Evolutionary conservation across 202 grass and related monocot species (phyloP), one percentile per base, ranked within the genome.

Genomic region (Setaria italica): DNA sequence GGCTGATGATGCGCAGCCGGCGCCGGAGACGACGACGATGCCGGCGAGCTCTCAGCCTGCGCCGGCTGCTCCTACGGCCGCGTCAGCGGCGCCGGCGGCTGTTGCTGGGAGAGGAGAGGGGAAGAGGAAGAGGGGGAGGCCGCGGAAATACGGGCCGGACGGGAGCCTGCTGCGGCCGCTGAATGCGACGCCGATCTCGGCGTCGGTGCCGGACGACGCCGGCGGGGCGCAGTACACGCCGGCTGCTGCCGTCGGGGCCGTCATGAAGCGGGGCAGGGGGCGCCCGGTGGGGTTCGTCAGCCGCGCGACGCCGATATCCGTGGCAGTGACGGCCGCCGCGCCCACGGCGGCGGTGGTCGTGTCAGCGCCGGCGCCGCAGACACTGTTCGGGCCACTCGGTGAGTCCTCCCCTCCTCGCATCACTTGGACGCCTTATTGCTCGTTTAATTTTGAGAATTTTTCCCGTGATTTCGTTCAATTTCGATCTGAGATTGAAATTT

Each of bases 141-240:
- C 93, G 59, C 84, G 93, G 85, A 95, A 95, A 83, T 95, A 95
- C 83, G 83, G 86, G 62, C 85, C 72, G 50, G 93, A 95, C 57
- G 93, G 90, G 30, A 88, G 83, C 80, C 85, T 85, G 63, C 65
- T 87, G 54, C 90, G 87, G 93, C 93, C 93, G 19, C 83, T 95
- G 79, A 87, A 92, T 20, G 93, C 93, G 62, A 92, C 86, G 8
- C 93, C 93, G 74, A 95, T 95, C 88, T 95, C 93, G 30, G 88
- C 93, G 74, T 91, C 93, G 34, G 93, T 85, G 50, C 90, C 93
- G 57, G 88, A 91, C 88, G 79, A 88, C 80, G 29, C 42, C 2
- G 84, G 86, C 49, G 77, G 66, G 39, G 85, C 79, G 2, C 88
- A 62, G 20, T 95, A 95, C 76, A 95, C 90, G 67, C 88, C 93